Evolutionary conservation across 1,284 basidiomycete species (phyloP), one percentile per base, ranked within the genome.

Genomic region (Ceratobasidium sp.): DNA sequence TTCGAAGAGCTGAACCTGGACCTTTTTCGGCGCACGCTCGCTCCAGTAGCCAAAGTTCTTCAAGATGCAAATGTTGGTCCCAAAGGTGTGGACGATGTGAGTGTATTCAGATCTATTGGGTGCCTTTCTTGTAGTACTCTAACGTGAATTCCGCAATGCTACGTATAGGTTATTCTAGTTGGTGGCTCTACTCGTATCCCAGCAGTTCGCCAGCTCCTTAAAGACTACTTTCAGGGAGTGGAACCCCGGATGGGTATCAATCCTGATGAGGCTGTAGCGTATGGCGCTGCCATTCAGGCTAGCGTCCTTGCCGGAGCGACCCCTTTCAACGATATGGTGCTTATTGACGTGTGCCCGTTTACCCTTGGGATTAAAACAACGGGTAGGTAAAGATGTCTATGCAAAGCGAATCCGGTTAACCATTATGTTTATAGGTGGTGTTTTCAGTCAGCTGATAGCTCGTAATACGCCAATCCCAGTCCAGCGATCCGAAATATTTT

Each of bases 1-100:
- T 98, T 99, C 80, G 97, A 98, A 83, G 96, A 98, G 83, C 86
- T 98, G 78, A 98, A 98, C 89, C 92, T 97, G 85, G 96, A 99
- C 79, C 89, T 98, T 62, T 98, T 99, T 93, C 89, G 95, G 79
- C 96, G 96, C 89, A 98, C 97, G 53, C 95, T 98, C 93, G 97
- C 96, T 87, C 97, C 97, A 77, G 97, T 98, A 76, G 96, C 98
- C 84, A 96, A 98, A 83, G 97, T 98, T 41, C 87, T 98, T 79
- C 98, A 98, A 89, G 97, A 99, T 80, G 92, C 97, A 76, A 91
- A 92, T 78, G 91, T 98, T 80, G 96, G 96, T 89, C 98, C 98
- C 89, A 94, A 98, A 77, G 93, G 96, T 78, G 84, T 99, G 74
- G 89, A 97, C 79, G 97, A 98, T 83, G 92, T 92, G 74, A 72